Evolutionary conservation across 257 asterid genomes (phyloP).

Genomic region (Phtheirospermum japonicum): DNA sequence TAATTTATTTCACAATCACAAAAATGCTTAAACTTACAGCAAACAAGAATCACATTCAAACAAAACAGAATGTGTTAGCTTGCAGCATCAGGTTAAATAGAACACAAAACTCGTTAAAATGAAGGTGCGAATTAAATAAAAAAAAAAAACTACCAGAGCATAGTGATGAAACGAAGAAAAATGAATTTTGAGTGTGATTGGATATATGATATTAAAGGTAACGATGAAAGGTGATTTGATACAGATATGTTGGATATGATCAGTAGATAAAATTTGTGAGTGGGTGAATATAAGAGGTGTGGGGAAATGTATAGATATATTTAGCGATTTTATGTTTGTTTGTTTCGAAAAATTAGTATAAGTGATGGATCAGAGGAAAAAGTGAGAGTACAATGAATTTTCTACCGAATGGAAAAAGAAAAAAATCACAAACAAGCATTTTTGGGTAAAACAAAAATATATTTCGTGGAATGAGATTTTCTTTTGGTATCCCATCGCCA

Average conservation of each 20-base stretch:
- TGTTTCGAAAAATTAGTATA: background rate
- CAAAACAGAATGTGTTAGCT: background rate
- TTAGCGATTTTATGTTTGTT: background rate
- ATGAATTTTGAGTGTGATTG: background rate
- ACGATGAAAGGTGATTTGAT: background rate
- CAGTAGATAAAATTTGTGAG: background rate
- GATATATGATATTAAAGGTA: background rate
- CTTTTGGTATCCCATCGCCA: background rate
- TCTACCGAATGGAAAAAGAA: too few relatives aligned
- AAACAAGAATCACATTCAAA: background rate
- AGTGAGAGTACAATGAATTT: background rate
- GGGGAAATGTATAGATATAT: background rate
- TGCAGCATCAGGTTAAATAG: background rate
- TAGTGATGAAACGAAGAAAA: too few relatives aligned
- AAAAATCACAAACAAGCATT: background rate
- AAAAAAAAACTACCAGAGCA: too few relatives aligned
- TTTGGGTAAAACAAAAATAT: background rate
- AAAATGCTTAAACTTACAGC: background rate
- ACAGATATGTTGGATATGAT: background rate
- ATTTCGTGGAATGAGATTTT: background rate
- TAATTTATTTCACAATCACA: conserved; percentile 8
- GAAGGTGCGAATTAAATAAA: too few relatives aligned
- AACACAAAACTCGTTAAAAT: background rate
- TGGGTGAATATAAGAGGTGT: background rate
- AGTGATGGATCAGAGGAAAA: background rate